Conservation (phyloP, 805 yeast genomes). For the Saccharomycopsis sp. region DNA sequence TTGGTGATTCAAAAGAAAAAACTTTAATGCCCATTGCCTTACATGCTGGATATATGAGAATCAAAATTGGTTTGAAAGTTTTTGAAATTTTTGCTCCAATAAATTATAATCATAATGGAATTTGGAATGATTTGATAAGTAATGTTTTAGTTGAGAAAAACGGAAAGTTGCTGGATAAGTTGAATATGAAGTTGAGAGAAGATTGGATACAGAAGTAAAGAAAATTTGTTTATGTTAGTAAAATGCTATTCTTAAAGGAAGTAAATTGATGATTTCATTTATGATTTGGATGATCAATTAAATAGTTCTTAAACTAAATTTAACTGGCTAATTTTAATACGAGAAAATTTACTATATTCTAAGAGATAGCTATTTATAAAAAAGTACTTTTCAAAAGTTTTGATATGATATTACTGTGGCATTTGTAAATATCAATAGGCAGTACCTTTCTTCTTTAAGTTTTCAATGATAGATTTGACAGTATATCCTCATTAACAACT, state of each 20-base stretch:
- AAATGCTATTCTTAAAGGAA: neutral
- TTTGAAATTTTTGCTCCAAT: constrained; percentile 14
- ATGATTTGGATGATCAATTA: neutral
- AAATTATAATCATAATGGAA: too few species aligned
- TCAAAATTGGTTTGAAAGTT: constrained; percentile 25
- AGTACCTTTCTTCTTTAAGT: too few species aligned
- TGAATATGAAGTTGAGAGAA: too few species aligned
- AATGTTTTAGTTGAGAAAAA: neutral
- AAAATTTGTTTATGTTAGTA: neutral
- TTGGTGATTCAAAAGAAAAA: constrained; percentile 16
- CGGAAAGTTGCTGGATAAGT: neutral
- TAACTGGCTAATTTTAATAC: too few species aligned
- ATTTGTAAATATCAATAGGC: too few species aligned
- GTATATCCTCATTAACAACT: too few species aligned
- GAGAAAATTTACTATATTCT: too few species aligned
- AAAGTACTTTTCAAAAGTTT: too few species aligned
- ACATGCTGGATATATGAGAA: constrained; percentile 28
- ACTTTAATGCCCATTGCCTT: constrained; percentile 25
- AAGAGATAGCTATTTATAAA: too few species aligned
- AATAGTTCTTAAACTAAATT: too few species aligned
- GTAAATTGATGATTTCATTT: neutral
- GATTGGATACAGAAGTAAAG: neutral
- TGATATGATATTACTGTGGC: too few species aligned
- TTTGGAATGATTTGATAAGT: neutral
- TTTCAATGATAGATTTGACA: too few species aligned